Evolutionary conservation across 202 grass and related monocot genomes (phyloP), one percentile per base, ranked within the genome.

Genomic region (Elaeis oleifera): DNA sequence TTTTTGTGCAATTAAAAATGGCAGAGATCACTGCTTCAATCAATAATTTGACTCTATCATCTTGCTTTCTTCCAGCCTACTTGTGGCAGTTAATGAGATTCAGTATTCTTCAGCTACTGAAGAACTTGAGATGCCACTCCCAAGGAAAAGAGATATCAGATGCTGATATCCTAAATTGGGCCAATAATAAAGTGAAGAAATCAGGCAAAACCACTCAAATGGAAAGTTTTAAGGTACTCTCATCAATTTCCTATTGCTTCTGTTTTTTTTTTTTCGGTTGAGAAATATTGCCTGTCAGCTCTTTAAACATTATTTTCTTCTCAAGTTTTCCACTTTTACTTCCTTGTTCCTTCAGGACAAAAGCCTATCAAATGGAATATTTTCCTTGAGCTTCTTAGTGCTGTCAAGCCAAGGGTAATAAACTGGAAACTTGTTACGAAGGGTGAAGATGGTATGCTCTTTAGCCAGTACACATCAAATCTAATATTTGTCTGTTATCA

Each of bases 41-140:
- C 58, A 18, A 36, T 51, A 54, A 24, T 60, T 64, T 67, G 59
- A 20, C 31, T 77, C 18, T 74, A 65, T 75, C 24, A 18, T 14
- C 16, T 11, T 67, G 29, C 16, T 68, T 44, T 68, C 84, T 84
- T 76, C 11, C 88, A 99, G 94, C 94, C 65, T 87, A 86, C 58
- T 73, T 99, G 61, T 99, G 94, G 94, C 94, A 99, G 66, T 84
- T 99, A 82, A 99, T 99, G 94, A 89, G 94, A 79, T 99, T 79
- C 78, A 99, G 89, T 79, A 99, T 99, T 65, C 83, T 99, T 80
- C 88, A 92, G 59, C 54, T 99, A 60, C 56, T 99, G 64, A 92
- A 92, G 77, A 99, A 83, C 76, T 73, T 99, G 75, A 89, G 82
- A 63, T 89, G 56, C 59, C 85, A 99, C 27, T 86, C 94, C 63